These are phyloP conservation scores for Geotrichum histeridarum DNA, from an alignment of 1,139 yeast species.

Conservation along the genomic window DNA sequence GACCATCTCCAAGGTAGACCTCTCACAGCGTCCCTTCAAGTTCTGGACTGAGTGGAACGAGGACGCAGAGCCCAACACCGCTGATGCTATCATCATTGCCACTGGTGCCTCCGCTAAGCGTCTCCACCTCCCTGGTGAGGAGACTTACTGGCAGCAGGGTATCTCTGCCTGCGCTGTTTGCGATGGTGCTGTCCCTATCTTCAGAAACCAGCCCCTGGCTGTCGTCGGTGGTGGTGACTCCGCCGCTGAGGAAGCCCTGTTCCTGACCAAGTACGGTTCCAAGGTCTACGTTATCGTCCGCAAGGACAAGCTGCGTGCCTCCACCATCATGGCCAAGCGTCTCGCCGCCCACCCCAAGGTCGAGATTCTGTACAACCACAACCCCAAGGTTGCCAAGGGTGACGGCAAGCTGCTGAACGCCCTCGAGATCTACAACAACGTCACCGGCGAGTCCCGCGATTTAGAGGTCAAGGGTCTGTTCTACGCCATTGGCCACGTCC, in stretches of 20 bases:
- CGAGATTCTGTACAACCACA: constrained; percentile 84
- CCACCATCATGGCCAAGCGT: constrained; percentile 94
- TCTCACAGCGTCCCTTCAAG: constrained; percentile 83
- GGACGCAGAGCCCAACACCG: constrained; percentile 72
- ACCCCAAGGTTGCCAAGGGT: constrained; percentile 84
- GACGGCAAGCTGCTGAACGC: constrained; percentile 56
- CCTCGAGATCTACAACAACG: constrained; percentile 53
- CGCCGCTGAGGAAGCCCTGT: constrained; percentile 97
- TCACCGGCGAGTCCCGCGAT: constrained; percentile 62
- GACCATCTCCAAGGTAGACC: constrained; percentile 86
- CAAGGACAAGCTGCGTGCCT: constrained; percentile 90
- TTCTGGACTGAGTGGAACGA: constrained; percentile 95
- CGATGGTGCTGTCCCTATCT: constrained; percentile 98
- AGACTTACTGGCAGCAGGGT: constrained; percentile 97
- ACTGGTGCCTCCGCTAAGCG: constrained; percentile 98
- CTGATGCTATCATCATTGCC: constrained; percentile 88
- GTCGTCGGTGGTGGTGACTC: constrained; percentile 99
- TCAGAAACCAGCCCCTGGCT: constrained; percentile 94
- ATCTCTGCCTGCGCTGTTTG: constrained; percentile 99
- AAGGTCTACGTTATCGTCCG: constrained; percentile 90
- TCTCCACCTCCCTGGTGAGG: constrained; percentile 91
- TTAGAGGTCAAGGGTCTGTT: constrained; percentile 84
- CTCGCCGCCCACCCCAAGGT: constrained; percentile 77
- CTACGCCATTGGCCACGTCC: constrained; percentile 96
- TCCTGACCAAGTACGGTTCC: constrained; percentile 93